Conservation (phyloP, 441 rosid genomes). For the Sinapis alba region DNA sequence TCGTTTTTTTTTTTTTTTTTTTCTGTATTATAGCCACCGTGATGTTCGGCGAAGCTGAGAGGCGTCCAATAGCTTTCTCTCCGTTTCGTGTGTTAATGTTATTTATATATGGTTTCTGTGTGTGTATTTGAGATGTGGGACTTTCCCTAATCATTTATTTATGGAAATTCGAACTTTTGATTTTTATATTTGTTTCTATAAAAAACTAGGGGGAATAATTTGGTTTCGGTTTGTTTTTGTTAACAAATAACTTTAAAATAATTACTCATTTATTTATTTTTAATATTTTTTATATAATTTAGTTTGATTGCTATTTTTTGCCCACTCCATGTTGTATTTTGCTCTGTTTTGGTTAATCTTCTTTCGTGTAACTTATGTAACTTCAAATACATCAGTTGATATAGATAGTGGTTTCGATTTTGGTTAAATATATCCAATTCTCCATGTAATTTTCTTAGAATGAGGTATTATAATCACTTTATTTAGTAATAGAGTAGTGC, state of each 20-base stretch:
- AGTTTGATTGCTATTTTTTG: neutral
- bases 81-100: neutral
- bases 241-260: too few relatives aligned
- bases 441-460: neutral
- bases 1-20: neutral
- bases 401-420: neutral
- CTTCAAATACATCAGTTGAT: neutral
- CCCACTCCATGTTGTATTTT: neutral
- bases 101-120: neutral
- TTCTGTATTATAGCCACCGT: conserved; percentile 32
- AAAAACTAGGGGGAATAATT: neutral
- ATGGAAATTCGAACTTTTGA: neutral
- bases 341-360: neutral
- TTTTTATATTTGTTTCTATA: neutral
- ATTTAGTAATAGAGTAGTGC: too few relatives aligned
- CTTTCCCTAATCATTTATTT: conserved; percentile 25
- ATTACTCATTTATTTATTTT: too few relatives aligned
- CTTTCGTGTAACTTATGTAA: neutral
- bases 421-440: neutral
- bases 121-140: conserved; percentile 3
- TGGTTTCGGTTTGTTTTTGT: neutral
- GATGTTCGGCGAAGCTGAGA: conserved; percentile 38
- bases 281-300: too few relatives aligned
- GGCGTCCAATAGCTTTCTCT: conserved; percentile 33
- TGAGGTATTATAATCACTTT: neutral